These are phyloP conservation scores for Cladobotryum mycophilum DNA, from an alignment of 2,329 filamentous ascomycete genomes.

Conservation along the genomic window DNA sequence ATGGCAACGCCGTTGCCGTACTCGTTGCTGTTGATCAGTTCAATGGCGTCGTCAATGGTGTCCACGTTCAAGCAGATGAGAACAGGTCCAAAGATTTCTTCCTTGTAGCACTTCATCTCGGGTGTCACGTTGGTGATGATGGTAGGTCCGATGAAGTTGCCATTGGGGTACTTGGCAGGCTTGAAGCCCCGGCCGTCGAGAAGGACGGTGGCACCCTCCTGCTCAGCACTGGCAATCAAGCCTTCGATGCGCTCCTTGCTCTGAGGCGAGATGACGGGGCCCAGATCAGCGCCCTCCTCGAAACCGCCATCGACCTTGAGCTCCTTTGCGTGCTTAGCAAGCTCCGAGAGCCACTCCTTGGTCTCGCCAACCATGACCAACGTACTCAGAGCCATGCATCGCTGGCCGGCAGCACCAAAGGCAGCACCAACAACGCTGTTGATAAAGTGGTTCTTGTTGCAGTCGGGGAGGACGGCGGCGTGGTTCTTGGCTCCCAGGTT, in stretches of 20 bases:
- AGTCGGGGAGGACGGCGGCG: slow-evolving; percentile 75
- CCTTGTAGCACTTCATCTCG: slow-evolving; percentile 75
- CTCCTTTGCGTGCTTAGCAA: slow-evolving; percentile 67
- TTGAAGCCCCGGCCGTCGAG: slow-evolving; percentile 71
- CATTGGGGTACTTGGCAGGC: slow-evolving; percentile 73
- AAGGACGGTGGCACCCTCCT: slow-evolving; percentile 76
- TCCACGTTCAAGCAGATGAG: slow-evolving; percentile 74
- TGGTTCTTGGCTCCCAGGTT: slow-evolving; percentile 89
- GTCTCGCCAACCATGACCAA: slow-evolving; percentile 80
- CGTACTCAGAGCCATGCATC: slow-evolving; percentile 81
- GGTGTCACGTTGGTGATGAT: slow-evolving; percentile 76
- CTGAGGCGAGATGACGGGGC: slow-evolving; percentile 74
- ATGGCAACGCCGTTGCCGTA: slow-evolving; percentile 84
- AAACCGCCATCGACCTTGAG: slow-evolving; percentile 76
- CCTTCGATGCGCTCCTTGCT: slow-evolving; percentile 73
- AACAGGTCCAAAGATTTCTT: slow-evolving; percentile 83
- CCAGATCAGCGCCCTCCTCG: slow-evolving; percentile 71
- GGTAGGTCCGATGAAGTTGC: slow-evolving; percentile 79
- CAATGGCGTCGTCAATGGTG: slow-evolving; percentile 72
- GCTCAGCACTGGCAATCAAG: slow-evolving; percentile 69
- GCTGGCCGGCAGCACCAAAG: slow-evolving; percentile 77
- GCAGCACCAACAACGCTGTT: slow-evolving; percentile 80
- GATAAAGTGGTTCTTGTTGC: slow-evolving; percentile 84
- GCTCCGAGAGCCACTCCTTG: slow-evolving; percentile 72
- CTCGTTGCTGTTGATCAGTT: slow-evolving; percentile 77